Base-by-base conservation (phyloP, 1,284 basidiomycete genomes). In the Fomes fomentarius region DNA sequence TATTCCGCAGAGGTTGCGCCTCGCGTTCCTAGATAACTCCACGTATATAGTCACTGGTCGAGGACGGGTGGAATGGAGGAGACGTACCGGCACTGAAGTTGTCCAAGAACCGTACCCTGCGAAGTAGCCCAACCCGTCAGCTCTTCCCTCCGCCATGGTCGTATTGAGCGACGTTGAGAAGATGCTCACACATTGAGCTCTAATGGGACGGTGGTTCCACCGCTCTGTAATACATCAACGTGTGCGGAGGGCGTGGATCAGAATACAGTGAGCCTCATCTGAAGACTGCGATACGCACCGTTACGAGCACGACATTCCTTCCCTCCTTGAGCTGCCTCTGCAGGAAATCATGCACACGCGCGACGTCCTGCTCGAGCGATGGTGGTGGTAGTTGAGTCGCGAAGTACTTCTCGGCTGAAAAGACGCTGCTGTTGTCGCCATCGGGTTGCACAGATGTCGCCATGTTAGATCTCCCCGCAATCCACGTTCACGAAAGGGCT, bases 1-100 rank as follows among this genome's bases (percentile, higher is more conserved):
- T 99, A 98, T 74, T 99, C 96, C 1, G 96, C 96, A 4, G 96
- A 98, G 0, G 96, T 96, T 26, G 97, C 94, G 33, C 97, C 96
- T 69, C 96, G 84, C 14, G 97, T 99, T 47, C 96, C 93, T 93
- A 15, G 21, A n/a, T n/a, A n/a, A n/a, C n/a, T n/a, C n/a, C n/a
- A n/a, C n/a, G n/a, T n/a, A n/a, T n/a, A n/a, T n/a, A n/a, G n/a
- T n/a, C n/a, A n/a, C n/a, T n/a, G n/a, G n/a, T n/a, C n/a, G n/a
- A n/a, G n/a, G n/a, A n/a, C n/a, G n/a, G n/a, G n/a, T n/a, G n/a
- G n/a, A n/a, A 37, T 2, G 6, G 21, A 26, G 6, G 30, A 6
- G 22, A 70, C 86, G 61, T 50, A 91, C 92, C 96, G 50, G 97
- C 97, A 70, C 94, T 97, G 74, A 98, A 99, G 77, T 99, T 99